Base-by-base conservation (phyloP, 331 rosid genomes). In the Prunus yedoensis region DNA sequence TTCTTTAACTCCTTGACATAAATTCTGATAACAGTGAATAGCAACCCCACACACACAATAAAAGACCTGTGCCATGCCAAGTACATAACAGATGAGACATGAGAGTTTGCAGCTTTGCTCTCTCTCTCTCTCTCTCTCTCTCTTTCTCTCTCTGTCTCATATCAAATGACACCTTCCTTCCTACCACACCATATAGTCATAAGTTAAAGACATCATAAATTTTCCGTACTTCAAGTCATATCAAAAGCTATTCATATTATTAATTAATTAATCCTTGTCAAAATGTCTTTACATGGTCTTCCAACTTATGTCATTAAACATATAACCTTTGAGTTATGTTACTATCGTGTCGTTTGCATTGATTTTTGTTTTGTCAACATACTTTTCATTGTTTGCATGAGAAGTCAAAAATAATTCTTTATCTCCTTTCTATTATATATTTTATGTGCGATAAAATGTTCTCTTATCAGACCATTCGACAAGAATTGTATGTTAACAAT, bases 31-130 rank as follows among this genome's bases (percentile, higher is more conserved):
- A 27, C 69, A 75, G 76, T 38, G 56, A 16, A 10, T 35, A 32
- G 32, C 16, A 76, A 77, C 85, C 79, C 79, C 81, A 77, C 79
- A 77, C 61, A 71, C 30, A 77, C 75, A 78, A 73, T 67, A 67
- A 79, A 73, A 63, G 76, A 46, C 60, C 70, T 9, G 78, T 78
- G 70, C 80, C 59, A 57, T 66, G 72, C 71, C 71, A 82, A 81
- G 87, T 83, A 87, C 85, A 85, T 65, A 23, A 57, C 63, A 85
- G 76, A 83, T 53, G 82, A 87, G 86, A 83, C 84, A 79, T 74
- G 74, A 74, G 79, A 85, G 83, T 80, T 85, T 84, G 78, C 80
- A 85, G 88, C 78, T 85, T 81, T 80, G 82, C 76, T 64, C 77
- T 73, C 79, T n/a, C 74, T 65, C 67, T 79, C 70, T 28, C 75